Evolutionary conservation across 441 rosid species (phyloP).

Genomic region (Jatropha podagrica): DNA sequence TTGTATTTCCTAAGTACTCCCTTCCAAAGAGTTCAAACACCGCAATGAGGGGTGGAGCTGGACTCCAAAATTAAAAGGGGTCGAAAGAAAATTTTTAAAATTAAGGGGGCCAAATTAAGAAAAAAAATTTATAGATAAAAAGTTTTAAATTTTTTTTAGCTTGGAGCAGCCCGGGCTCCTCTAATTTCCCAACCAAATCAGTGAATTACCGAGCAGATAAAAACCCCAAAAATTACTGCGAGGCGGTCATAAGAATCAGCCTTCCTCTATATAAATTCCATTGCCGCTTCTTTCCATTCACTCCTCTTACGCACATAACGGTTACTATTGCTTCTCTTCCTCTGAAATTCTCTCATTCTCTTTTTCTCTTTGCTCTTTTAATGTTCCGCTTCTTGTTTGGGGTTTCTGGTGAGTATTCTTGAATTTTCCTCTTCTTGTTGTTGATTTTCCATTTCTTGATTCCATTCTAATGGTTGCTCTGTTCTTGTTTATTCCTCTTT

Average conservation of each 20-base stretch:
- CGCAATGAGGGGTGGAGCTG: too few relatives aligned
- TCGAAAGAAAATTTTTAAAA: too few relatives aligned
- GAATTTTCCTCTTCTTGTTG: conserved; percentile 7
- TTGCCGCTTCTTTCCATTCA: background rate
- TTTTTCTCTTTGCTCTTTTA: background rate
- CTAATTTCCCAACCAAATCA: too few relatives aligned
- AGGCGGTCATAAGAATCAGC: conserved; percentile 7
- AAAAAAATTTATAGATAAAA: too few relatives aligned
- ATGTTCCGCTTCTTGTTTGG: conserved; percentile 67
- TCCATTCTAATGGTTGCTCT: background rate
- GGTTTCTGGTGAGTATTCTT: conserved; percentile 55
- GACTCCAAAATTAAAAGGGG: too few relatives aligned
- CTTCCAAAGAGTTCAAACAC: too few relatives aligned
- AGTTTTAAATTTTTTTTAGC: too few relatives aligned
- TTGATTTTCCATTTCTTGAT: background rate
- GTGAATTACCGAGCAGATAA: background rate
- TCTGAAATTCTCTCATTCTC: conserved; percentile 1
- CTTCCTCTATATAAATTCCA: conserved; percentile 29
- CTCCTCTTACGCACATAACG: background rate
- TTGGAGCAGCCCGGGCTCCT: too few relatives aligned
- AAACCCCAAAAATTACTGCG: background rate
- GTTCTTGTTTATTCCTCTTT: background rate
- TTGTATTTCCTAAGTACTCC: too few relatives aligned
- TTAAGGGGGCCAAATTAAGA: too few relatives aligned
- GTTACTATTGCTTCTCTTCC: background rate